Base-by-base conservation (phyloP, 1,284 basidiomycete genomes). In the Singerocomus inundabilis region DNA sequence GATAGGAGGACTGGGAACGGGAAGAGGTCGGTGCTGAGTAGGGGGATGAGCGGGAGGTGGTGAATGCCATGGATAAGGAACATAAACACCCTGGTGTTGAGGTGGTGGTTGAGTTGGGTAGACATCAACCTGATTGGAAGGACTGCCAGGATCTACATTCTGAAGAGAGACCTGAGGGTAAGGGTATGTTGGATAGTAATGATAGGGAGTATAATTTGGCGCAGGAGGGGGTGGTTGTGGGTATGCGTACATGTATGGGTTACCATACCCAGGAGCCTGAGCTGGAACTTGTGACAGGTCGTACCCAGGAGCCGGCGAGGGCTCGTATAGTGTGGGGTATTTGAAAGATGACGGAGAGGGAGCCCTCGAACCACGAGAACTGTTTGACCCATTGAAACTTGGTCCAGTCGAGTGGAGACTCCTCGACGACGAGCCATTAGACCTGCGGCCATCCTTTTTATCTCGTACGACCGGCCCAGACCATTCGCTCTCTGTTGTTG, bases 401-500 rank as follows among this genome's bases (percentile, higher is more conserved):
- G 72, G 70, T 16, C 73, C 76, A 49, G 70, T 72, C 24, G 77
- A 76, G 42, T 82, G 77, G 21, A 81, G 60, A 30, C 84, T 81
- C 52, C 82, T 76, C 8, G 75, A 74, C 1, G 74, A 75, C 12
- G 83, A 82, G 4, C 79, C 78, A 37, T 76, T 75, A 2, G 77
- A 76, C 44, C 75, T 73, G 28, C 72, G 70, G 37, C 63, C 61
- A 46, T 80, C 78, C 57, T 74, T 78, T 60, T 76, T 79, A 56
- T 83, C 79, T 38, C 79, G 72, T 34, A 73, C 70, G 48, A 72
- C 72, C 30, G 85, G 81, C 3, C 75, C 80, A 4, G 87, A 87
- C 79, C 84, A 87, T 67, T 91, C 88, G 64, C 86, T 88, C 68
- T 90, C 87, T 8, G 86, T 88, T 8, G 84, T 77, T 28, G 82